Base-by-base conservation (phyloP, 2,329 filamentous ascomycete species). In the Cordyceps farinosa region DNA sequence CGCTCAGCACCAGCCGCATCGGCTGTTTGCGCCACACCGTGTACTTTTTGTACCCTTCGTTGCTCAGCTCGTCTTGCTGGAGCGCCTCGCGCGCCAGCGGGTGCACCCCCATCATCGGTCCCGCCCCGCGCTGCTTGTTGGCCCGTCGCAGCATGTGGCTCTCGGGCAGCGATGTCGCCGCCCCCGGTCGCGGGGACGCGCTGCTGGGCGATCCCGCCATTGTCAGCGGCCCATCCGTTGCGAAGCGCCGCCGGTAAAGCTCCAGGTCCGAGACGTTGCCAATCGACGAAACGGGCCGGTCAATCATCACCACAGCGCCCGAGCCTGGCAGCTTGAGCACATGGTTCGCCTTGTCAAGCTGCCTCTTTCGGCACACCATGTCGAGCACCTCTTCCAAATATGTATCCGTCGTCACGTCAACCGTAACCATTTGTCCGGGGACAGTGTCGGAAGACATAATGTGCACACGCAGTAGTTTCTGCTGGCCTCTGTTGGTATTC, bases 341-440 rank as follows among this genome's bases (percentile, higher is more conserved):
- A 72, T 92, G 90, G 63, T 88, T 86, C 22, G 84, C 89, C 77
- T 92, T 92, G 73, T 95, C 91, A 0, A 95, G 79, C 64, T 90
- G 87, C 50, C 92, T 82, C 74, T 90, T 91, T 48, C 87, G 85
- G 73, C 91, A 95, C 2, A 91, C 88, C 67, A 87, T 82, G 70
- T 94, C 90, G 58, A 94, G 86, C 34, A 95, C 86, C 73, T 95
- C 90, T 50, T 89, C 90, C 51, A 95, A 85, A 72, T 93, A 95
- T 36, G 88, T 94, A 68, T 94, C 90, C 0, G 90, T 92, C 0
- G 89, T 93, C 52, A 91, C 90, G 66, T 90, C 87, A 22, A 93
- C 78, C 1, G 87, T 88, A 30, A 91, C 84, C 78, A 87, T 86
- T 70, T 89, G 88, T n/a, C 89, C 88, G 53, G 90, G 86, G 9